Evolutionary conservation across 2,329 filamentous ascomycete genomes (phyloP).

Genomic region (Diaporthe sp.): DNA sequence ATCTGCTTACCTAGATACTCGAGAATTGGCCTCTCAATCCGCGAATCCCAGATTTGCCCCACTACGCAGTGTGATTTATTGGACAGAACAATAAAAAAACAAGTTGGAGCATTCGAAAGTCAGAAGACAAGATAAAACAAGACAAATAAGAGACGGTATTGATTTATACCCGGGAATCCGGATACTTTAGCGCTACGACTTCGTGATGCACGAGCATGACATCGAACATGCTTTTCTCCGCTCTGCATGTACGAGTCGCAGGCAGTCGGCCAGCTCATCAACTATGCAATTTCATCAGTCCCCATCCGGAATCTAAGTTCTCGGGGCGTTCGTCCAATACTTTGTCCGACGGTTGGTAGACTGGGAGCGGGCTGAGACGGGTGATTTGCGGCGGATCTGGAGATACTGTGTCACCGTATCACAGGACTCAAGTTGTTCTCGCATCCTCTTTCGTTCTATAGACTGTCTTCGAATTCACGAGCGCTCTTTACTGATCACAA

Average conservation of each 20-base stretch:
- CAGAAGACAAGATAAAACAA: neutral
- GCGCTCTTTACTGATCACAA: too few relatives aligned
- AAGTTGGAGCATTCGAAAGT: neutral
- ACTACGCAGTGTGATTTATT: rapidly evolving
- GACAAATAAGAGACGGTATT: neutral
- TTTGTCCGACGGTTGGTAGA: neutral
- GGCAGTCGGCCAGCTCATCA: neutral
- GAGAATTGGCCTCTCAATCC: too few relatives aligned
- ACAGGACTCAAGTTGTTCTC: neutral
- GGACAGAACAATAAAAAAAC: neutral
- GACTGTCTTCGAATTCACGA: too few relatives aligned
- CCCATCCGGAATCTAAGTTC: neutral
- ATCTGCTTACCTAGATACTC: neutral
- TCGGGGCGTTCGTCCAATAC: neutral
- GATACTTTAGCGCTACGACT: neutral
- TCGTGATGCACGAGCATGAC: constrained; percentile 10
- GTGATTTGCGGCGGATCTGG: neutral
- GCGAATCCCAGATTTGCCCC: too few relatives aligned
- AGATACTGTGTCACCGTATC: neutral
- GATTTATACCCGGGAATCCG: constrained; percentile 1
- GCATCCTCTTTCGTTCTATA: neutral
- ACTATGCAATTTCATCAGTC: neutral
- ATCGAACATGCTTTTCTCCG: constrained; percentile 1
- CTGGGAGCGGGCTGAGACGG: neutral
- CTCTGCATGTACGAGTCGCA: neutral